Evolutionary conservation across 2,329 filamentous ascomycete species (phyloP).

Genomic region (Bipolaris cookei): DNA sequence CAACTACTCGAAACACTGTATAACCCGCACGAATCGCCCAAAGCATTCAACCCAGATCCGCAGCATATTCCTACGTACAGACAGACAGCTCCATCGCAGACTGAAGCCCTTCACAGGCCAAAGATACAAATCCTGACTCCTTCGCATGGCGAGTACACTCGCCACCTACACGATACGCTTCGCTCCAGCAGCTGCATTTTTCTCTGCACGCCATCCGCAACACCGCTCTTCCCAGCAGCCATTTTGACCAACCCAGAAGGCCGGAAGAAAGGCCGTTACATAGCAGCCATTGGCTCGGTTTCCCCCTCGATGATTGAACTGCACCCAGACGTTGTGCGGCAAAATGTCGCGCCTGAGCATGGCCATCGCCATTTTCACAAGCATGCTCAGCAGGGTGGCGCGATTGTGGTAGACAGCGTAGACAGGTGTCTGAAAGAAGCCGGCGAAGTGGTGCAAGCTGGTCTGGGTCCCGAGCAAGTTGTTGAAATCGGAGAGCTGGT

Average conservation of each 20-base stretch:
- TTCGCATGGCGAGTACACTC: constrained; percentile 70
- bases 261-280: constrained; percentile 71
- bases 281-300: constrained; percentile 74
- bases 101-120: constrained; percentile 33
- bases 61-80: constrained; percentile 25
- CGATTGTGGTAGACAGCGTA: constrained; percentile 70
- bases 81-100: constrained; percentile 9
- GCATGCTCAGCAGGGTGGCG: constrained; percentile 64
- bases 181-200: constrained; percentile 80
- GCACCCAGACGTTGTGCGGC: constrained; percentile 74
- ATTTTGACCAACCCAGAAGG: constrained; percentile 76
- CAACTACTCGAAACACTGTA: constrained; percentile 63
- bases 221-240: constrained; percentile 75
- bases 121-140: constrained; percentile 75
- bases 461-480: constrained; percentile 73
- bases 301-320: constrained; percentile 81
- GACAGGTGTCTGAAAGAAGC: constrained; percentile 82
- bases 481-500: constrained; percentile 86
- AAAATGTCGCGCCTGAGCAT: constrained; percentile 63
- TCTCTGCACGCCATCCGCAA: constrained; percentile 79
- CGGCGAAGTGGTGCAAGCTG: constrained; percentile 83
- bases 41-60: constrained; percentile 18
- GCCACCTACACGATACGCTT: constrained; percentile 74
- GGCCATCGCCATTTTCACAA: constrained; percentile 68
- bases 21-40: constrained; percentile 49